Evolutionary conservation across 2,329 filamentous ascomycete species (phyloP).

Genomic region (Chaetomium strumarium): DNA sequence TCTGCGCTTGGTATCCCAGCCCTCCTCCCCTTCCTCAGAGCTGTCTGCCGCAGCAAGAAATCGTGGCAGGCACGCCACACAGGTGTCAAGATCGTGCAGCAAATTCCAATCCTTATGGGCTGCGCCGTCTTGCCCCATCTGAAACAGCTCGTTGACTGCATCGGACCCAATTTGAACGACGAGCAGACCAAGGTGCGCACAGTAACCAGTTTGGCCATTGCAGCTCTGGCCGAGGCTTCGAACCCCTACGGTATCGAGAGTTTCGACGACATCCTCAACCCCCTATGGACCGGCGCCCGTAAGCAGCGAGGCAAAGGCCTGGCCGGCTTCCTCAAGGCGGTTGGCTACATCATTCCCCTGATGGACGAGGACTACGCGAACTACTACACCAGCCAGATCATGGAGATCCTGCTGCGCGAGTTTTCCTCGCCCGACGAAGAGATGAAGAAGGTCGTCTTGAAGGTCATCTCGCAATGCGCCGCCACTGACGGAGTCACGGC

Average conservation of each 20-base stretch:
- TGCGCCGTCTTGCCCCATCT: constrained; percentile 93
- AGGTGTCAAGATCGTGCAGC: constrained; percentile 97
- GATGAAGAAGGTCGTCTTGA: constrained; percentile 99
- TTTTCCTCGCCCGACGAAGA: constrained; percentile 97
- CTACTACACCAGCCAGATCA: constrained; percentile 97
- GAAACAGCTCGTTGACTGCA: constrained; percentile 93
- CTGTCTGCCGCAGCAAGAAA: constrained; percentile 96
- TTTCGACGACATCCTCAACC: constrained; percentile 96
- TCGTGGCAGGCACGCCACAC: constrained; percentile 98
- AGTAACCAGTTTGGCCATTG: constrained; percentile 90
- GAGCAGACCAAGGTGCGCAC: constrained; percentile 98
- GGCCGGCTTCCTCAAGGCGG: constrained; percentile 92
- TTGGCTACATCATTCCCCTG: constrained; percentile 94
- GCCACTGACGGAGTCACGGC: constrained; percentile 92
- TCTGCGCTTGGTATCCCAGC: constrained; percentile 94
- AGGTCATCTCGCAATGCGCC: constrained; percentile 93
- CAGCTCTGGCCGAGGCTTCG: constrained; percentile 88
- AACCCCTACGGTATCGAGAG: constrained; percentile 99
- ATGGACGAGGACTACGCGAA: constrained; percentile 99
- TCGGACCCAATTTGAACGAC: constrained; percentile 91
- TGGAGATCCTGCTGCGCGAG: constrained; percentile 94
- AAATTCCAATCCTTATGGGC: constrained; percentile 98
- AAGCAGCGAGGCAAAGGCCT: constrained; percentile 96
- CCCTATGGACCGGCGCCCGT: constrained; percentile 90
- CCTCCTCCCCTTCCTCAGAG: constrained; percentile 86